These are phyloP conservation scores for Wallacemonas sp. DNA, from an alignment of 208 protist species.

Conservation along the genomic window DNA sequence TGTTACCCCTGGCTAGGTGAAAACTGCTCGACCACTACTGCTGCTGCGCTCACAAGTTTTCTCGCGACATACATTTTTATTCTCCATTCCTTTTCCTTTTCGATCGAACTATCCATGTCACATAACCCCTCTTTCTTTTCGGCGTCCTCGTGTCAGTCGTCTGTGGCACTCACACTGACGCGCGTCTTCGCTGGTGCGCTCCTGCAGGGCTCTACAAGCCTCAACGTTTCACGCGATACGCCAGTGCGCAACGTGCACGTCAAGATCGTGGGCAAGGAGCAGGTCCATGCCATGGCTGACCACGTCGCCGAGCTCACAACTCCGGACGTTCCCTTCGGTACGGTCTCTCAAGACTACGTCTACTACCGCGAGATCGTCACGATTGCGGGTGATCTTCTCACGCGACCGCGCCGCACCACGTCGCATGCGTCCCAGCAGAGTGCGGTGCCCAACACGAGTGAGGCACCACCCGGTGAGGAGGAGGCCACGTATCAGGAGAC, in stretches of 20 bases:
- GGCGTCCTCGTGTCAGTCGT: too few species aligned
- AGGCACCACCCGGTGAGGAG: background rate
- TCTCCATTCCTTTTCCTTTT: too few species aligned
- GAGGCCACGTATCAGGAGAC: slow-evolving; percentile 2
- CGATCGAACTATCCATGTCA: too few species aligned
- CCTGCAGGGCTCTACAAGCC: slow-evolving; percentile 21
- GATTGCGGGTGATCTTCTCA: slow-evolving; percentile 24
- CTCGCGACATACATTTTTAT: too few species aligned
- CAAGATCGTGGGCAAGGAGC: slow-evolving; percentile 32
- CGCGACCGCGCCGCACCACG: background rate
- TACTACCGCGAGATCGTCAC: slow-evolving; percentile 39
- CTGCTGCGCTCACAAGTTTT: too few species aligned
- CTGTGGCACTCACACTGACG: slow-evolving; percentile 11
- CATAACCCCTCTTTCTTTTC: slow-evolving; percentile 1
- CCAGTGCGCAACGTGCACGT: slow-evolving; percentile 24
- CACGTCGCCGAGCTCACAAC: slow-evolving; percentile 27
- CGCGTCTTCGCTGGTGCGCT: slow-evolving; percentile 25
- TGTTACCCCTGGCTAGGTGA: too few species aligned
- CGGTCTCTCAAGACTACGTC: slow-evolving; percentile 33
- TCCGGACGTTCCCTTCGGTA: slow-evolving; percentile 21
- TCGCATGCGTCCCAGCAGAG: background rate
- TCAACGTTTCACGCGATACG: slow-evolving; percentile 9
- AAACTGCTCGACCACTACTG: too few species aligned
- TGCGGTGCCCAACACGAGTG: background rate
- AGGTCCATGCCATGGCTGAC: slow-evolving; percentile 27